phyloP scores from a whole-genome alignment of 495 filamentous ascomycete genomes.

The Lasiosphaeris hirsuta region DNA sequence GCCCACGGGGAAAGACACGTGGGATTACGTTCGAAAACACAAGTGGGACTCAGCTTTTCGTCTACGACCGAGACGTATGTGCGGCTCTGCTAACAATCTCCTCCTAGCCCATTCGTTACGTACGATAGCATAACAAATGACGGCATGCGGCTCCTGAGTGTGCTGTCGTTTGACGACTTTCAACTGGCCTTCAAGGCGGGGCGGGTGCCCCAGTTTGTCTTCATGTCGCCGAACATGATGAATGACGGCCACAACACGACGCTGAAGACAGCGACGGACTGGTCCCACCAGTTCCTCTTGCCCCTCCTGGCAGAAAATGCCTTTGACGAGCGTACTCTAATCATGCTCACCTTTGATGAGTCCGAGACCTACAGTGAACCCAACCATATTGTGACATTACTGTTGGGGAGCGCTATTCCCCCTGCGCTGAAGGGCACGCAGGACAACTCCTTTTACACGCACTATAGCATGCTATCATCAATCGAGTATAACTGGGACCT shows the following conservation, averaged over 20 bases:
- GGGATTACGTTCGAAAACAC: slow-evolving; percentile 71
- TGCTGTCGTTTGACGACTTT: slow-evolving; percentile 61
- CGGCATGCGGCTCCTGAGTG: slow-evolving; percentile 52
- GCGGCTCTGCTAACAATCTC: slow-evolving; percentile 10
- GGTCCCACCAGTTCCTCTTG: slow-evolving; percentile 55
- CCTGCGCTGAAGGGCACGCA: slow-evolving; percentile 51
- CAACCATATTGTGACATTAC: slow-evolving; percentile 59
- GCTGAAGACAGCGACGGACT: slow-evolving; percentile 56
- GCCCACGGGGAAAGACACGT: slow-evolving; percentile 43
- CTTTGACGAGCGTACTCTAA: slow-evolving; percentile 59
- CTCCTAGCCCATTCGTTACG: slow-evolving; percentile 47
- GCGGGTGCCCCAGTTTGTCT: slow-evolving; percentile 63
- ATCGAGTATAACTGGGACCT: slow-evolving; percentile 66
- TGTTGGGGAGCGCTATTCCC: slow-evolving; percentile 63
- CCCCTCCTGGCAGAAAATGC: slow-evolving; percentile 55
- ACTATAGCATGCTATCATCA: slow-evolving; percentile 65
- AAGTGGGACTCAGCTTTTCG: too few relatives aligned
- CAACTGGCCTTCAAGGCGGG: slow-evolving; percentile 51
- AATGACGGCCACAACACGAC: slow-evolving; percentile 68
- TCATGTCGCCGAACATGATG: slow-evolving; percentile 70
- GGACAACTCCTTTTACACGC: slow-evolving; percentile 68
- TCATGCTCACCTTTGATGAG: slow-evolving; percentile 69
- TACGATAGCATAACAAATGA: slow-evolving; percentile 49
- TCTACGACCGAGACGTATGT: too few relatives aligned
- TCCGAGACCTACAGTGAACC: slow-evolving; percentile 51